A percentile compares a stretch with the other conserved stretches of the same genome.
phyloP scores from a whole-genome alignment of 306 rosid genomes.

The Dalbergia oliveri region DNA sequence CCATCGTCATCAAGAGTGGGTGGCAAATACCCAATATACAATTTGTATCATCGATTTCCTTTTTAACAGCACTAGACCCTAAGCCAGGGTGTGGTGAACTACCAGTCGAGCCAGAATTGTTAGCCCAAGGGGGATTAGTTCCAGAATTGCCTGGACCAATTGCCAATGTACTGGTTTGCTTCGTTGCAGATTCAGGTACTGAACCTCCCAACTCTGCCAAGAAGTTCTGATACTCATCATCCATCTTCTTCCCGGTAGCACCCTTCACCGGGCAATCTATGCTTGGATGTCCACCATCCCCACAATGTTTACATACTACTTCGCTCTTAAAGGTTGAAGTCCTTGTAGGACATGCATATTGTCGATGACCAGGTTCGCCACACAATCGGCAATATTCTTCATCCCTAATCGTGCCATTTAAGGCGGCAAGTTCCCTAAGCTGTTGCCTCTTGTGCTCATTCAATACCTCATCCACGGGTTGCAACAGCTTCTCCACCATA shows the following conservation, averaged over 20 bases:
- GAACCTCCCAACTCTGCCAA: conserved; percentile 89
- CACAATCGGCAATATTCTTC: conserved; percentile 95
- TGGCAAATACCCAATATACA: conserved; percentile 96
- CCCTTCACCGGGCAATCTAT: conserved; percentile 99
- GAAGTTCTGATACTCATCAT: conserved; percentile 91
- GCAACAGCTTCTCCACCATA: conserved; percentile 98
- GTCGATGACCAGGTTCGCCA: conserved; percentile 98
- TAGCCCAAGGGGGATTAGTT: conserved; percentile 95
- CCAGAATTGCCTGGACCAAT: conserved; percentile 80
- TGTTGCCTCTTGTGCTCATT: conserved; percentile 99
- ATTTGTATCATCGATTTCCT: conserved; percentile 95
- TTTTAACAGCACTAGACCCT: conserved; percentile 74
- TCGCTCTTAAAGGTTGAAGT: conserved; percentile 90
- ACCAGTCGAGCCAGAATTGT: conserved; percentile 56
- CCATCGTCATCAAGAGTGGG: conserved; percentile 94
- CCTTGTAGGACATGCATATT: conserved; percentile 91
- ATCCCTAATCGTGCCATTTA: conserved; percentile 97
- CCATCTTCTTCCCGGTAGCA: conserved; percentile 73
- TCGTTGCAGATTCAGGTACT: conserved; percentile 68
- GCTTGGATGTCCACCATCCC: conserved; percentile 98
- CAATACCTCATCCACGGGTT: conserved; percentile 97
- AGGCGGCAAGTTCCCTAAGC: conserved; percentile 93
- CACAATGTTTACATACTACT: conserved; percentile 94
- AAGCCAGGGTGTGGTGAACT: conserved; percentile 67
- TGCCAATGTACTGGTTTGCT: conserved; percentile 57